Base-by-base conservation (phyloP, 306 rosid genomes). In the Cotoneaster glaucophyllus region DNA sequence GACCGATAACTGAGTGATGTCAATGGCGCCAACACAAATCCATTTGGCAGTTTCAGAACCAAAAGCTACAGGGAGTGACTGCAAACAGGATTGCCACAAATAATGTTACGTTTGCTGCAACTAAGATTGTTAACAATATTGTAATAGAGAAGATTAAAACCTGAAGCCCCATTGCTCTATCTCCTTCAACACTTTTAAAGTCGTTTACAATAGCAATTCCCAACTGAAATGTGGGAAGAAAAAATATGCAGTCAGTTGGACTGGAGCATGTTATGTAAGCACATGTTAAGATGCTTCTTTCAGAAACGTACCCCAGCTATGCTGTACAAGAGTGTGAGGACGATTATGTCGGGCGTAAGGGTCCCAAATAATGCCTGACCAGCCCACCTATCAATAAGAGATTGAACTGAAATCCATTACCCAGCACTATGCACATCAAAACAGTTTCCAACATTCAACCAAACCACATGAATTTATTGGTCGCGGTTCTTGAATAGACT, bases 321-420 rank as follows among this genome's bases (percentile, higher is more conserved):
- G 87, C 99, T 96, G 87, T 96, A 96, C 77, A 96, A 81, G 63
- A 92, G 83, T 22, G 99, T 92, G 74, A 96, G 93, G 84, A 96
- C 86, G 74, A 96, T 67, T 68, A 92, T 85, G 63, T 95, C 99
- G 29, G 97, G 93, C 67, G 93, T 84, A 71, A 96, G 99, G 71
- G 98, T 96, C 77, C 99, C 99, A 84, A 96, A 96, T 82, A 96
- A 87, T 84, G 98, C 98, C 75, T 96, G 99, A 77, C 99, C 99
- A 45, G 99, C 99, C 99, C 98, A 96, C 99, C 99, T 96, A 83
- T 71, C 74, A 83, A 66, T 3, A 77, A 64, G 73, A 81, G 70
- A 77, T 69, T 52, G 58, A 81, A 76, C 37, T 54, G 41, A 56
- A 66, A 65, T 45, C 71, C 32, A 37, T 74, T 64, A 45, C 37